phyloP scores from a whole-genome alignment of 1,139 yeast genomes.

The Scheffersomyces parashehatae region DNA sequence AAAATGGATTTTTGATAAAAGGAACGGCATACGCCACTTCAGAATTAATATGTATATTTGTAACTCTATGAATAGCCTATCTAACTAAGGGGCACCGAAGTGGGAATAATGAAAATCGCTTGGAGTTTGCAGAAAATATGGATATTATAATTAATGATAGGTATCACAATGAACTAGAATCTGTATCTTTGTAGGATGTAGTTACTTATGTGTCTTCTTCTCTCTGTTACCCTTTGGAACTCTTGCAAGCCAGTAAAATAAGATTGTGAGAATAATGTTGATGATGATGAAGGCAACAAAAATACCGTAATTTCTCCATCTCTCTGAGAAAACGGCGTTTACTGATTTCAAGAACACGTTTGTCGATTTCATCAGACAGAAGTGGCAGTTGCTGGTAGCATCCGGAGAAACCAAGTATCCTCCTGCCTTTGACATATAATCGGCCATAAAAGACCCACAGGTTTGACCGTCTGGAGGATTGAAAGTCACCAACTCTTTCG shows the following conservation, averaged over 20 bases:
- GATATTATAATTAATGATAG: too few species aligned
- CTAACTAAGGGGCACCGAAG: too few species aligned
- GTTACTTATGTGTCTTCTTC: slow-evolving; percentile 16
- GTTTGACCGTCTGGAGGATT: slow-evolving; percentile 51
- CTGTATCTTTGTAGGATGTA: too few species aligned
- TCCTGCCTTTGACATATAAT: slow-evolving; percentile 47
- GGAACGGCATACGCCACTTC: too few species aligned
- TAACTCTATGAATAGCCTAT: too few species aligned
- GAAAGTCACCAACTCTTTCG: slow-evolving; percentile 46
- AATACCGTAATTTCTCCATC: slow-evolving; percentile 74
- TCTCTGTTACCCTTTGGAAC: slow-evolving; percentile 32
- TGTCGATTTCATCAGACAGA: slow-evolving; percentile 52
- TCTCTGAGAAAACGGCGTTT: slow-evolving; percentile 42
- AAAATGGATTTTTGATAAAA: too few species aligned
- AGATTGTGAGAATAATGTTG: slow-evolving; percentile 21
- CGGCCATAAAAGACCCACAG: slow-evolving; percentile 54
- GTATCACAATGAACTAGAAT: too few species aligned
- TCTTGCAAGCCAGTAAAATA: slow-evolving; percentile 29
- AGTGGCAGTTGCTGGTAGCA: slow-evolving; percentile 50
- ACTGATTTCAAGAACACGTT: slow-evolving; percentile 50
- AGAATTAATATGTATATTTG: too few species aligned
- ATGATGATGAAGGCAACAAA: slow-evolving; percentile 31
- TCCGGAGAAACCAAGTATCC: slow-evolving; percentile 47
- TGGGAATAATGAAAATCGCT: too few species aligned
- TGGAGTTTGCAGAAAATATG: too few species aligned